A percentile compares a stretch with the other conserved stretches of the same genome.
Conservation (phyloP, 345 rosid species). For the Eucalyptus pumila region DNA sequence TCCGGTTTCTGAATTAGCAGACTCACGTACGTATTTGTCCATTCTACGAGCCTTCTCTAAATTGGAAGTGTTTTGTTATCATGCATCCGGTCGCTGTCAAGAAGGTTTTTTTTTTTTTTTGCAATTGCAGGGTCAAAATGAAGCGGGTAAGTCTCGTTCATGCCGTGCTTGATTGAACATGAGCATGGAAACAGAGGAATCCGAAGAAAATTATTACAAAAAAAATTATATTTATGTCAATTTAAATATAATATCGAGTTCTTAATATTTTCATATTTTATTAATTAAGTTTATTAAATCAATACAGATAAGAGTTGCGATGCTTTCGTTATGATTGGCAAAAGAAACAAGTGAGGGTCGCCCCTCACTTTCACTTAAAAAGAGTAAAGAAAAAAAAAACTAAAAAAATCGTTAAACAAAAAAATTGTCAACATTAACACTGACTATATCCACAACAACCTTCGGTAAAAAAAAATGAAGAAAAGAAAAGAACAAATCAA, state of each 20-base stretch:
- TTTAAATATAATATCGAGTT: accelerated
- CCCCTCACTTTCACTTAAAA: too few species aligned
- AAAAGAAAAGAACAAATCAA: too few species aligned
- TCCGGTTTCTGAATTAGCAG: background rate
- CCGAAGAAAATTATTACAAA: too few species aligned
- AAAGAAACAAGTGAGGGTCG: too few species aligned
- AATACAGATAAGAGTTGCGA: accelerated
- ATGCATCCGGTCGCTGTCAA: background rate
- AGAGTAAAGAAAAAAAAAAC: too few species aligned
- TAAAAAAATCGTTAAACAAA: accelerated
- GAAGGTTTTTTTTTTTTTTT: background rate
- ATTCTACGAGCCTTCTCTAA: background rate
- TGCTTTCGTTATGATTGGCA: too few species aligned
- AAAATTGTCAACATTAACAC: too few species aligned
- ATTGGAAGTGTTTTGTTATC: background rate
- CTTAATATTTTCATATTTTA: accelerated
- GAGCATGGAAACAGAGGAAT: background rate
- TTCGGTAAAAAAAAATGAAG: too few species aligned
- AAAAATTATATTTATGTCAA: background rate
- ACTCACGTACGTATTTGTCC: background rate
- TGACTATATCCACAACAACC: accelerated
- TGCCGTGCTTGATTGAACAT: background rate
- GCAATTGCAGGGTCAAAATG: background rate
- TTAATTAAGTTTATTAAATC: accelerated
- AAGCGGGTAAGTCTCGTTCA: background rate